These are phyloP conservation scores for Cutaneotrichosporon sp. DNA, from an alignment of 1,284 basidiomycete genomes.

Conservation along the genomic window DNA sequence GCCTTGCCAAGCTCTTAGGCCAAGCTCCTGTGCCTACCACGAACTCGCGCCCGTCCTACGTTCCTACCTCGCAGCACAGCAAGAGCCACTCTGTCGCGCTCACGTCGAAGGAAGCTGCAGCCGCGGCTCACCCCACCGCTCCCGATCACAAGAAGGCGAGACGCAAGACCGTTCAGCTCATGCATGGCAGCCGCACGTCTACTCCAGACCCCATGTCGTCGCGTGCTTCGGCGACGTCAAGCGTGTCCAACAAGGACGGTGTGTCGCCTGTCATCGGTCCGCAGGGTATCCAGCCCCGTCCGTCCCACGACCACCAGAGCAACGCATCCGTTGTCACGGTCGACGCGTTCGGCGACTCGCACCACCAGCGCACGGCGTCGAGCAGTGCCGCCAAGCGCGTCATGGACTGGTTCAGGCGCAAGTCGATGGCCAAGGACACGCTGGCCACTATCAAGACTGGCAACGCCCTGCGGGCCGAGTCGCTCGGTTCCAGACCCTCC, in stretches of 20 bases:
- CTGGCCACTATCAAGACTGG: slow-evolving; percentile 25
- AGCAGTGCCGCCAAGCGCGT: slow-evolving; percentile 57
- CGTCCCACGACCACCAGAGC: slow-evolving; percentile 19
- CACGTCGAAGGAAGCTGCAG: background rate
- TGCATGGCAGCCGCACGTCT: slow-evolving; percentile 16
- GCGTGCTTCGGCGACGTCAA: slow-evolving; percentile 7
- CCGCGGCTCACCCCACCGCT: slow-evolving; percentile 3
- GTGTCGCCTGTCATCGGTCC: slow-evolving; percentile 26
- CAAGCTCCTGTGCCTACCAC: slow-evolving; percentile 10
- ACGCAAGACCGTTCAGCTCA: slow-evolving; percentile 34
- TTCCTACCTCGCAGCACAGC: slow-evolving; percentile 13
- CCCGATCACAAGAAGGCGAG: slow-evolving; percentile 38
- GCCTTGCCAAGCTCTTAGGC: slow-evolving; percentile 60
- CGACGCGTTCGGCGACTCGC: slow-evolving; percentile 25
- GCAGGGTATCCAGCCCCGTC: slow-evolving; percentile 26
- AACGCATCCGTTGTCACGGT: slow-evolving; percentile 40
- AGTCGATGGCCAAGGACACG: slow-evolving; percentile 50
- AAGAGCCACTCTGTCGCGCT: slow-evolving; percentile 14
- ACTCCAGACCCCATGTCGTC: slow-evolving; percentile 5
- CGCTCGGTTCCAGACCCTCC: slow-evolving; percentile 10
- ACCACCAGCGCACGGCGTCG: slow-evolving; percentile 38
- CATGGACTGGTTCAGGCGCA: slow-evolving; percentile 61
- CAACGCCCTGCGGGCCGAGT: slow-evolving; percentile 24
- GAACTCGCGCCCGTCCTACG: slow-evolving; percentile 7
- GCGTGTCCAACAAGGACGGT: slow-evolving; percentile 14